These are phyloP conservation scores for Chalciporus sp. DNA, from an alignment of 1,284 basidiomycete species.

Conservation along the genomic window DNA sequence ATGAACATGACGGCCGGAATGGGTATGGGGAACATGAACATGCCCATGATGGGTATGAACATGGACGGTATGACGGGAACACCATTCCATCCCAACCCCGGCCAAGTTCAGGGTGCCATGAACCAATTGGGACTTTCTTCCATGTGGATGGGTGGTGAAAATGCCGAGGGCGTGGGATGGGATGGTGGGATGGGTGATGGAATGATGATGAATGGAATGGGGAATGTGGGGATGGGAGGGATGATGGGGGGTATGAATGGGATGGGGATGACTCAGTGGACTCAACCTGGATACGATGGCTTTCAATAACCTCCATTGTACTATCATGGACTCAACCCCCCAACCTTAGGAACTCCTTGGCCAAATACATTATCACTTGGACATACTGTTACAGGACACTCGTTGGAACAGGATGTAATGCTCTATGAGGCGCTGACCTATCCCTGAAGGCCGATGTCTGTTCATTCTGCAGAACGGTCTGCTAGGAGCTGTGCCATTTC, in stretches of 20 bases:
- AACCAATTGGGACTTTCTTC: conserved; percentile 20
- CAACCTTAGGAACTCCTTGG: too few relatives aligned
- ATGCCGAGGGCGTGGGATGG: conserved; percentile 29
- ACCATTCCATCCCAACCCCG: conserved; percentile 21
- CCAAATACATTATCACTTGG: too few relatives aligned
- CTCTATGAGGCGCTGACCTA: too few relatives aligned
- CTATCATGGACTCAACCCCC: neutral
- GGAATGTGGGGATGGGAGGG: conserved; percentile 39
- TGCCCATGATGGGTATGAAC: conserved; percentile 44
- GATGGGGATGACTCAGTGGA: conserved; percentile 44
- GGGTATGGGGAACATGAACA: conserved; percentile 34
- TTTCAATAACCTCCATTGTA: conserved; percentile 25
- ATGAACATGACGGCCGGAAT: conserved; percentile 22
- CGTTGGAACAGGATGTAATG: too few relatives aligned
- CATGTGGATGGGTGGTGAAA: conserved; percentile 33
- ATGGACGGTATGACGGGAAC: conserved; percentile 40
- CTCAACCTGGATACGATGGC: conserved; percentile 30
- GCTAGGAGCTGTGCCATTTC: too few relatives aligned
- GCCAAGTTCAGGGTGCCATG: conserved; percentile 22
- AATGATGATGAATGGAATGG: conserved; percentile 36
- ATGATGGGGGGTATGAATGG: conserved; percentile 34
- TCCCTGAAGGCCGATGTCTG: too few relatives aligned
- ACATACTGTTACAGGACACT: too few relatives aligned
- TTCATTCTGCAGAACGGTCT: too few relatives aligned
- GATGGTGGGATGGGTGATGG: conserved; percentile 32